Evolutionary conservation across 2,329 filamentous ascomycete genomes (phyloP).

Genomic region (Mariannaea elegans): DNA sequence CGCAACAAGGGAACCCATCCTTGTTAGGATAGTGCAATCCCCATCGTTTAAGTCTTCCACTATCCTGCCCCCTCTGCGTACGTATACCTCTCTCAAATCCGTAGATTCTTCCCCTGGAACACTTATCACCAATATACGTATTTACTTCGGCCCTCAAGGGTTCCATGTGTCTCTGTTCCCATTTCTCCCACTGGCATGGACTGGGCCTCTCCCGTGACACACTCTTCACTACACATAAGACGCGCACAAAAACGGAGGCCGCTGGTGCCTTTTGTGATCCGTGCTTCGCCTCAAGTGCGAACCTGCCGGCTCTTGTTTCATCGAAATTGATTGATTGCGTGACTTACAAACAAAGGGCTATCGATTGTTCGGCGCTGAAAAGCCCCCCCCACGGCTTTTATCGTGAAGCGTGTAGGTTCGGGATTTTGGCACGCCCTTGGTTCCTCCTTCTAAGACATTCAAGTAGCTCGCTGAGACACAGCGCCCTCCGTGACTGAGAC

Average conservation of each 20-base stretch:
- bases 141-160: no score
- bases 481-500: not conserved
- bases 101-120: no score
- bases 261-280: not conserved
- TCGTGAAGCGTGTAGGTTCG: not conserved
- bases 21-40: no score
- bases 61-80: no score
- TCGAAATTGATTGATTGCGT: not conserved
- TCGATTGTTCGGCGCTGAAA: not conserved
- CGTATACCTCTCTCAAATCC: no score
- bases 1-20: no score
- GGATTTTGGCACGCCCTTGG: not conserved
- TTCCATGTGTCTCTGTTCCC: not conserved
- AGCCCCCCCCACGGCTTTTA: not conserved
- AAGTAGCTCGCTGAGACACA: not conserved
- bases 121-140: no score
- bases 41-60: no score
- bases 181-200: not conserved
- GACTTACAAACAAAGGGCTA: not conserved
- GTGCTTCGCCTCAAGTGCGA: conserved; percentile 6
- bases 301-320: conserved; percentile 21
- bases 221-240: no score
- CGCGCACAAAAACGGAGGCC: no score
- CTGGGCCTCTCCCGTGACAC: no score
- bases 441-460: not conserved